These are phyloP conservation scores for Trichopus zeylanicus DNA, from an alignment of 116 monocot genomes.

Conservation along the genomic window DNA sequence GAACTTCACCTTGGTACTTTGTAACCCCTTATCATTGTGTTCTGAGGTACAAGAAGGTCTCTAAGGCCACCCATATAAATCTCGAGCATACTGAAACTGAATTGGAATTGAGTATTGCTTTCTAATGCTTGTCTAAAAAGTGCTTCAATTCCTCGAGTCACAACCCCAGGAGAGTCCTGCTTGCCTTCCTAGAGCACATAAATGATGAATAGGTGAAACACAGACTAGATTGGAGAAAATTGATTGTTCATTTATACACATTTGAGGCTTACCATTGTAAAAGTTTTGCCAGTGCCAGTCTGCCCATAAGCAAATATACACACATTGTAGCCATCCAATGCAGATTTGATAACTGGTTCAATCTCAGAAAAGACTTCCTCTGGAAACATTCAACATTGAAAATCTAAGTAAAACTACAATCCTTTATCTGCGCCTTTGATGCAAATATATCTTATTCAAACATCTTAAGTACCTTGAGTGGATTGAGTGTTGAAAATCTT, in stretches of 20 bases:
- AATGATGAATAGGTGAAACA: background rate
- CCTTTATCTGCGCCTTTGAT: no score
- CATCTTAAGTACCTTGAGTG: slow-evolving; percentile 51
- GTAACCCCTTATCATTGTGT: slow-evolving; percentile 12
- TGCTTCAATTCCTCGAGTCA: slow-evolving; percentile 31
- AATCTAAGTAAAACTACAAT: background rate
- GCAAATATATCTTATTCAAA: background rate
- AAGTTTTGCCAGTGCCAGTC: slow-evolving; percentile 66
- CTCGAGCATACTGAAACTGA: slow-evolving; percentile 72
- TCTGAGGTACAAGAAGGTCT: slow-evolving; percentile 41
- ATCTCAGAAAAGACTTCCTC: slow-evolving; percentile 55
- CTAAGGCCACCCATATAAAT: slow-evolving; percentile 59
- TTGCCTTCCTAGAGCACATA: slow-evolving; percentile 43
- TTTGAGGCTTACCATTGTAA: slow-evolving; percentile 37
- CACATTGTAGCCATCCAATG: slow-evolving; percentile 58
- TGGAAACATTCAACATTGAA: slow-evolving; percentile 16
- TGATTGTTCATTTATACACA: background rate
- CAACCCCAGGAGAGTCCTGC: slow-evolving; percentile 28
- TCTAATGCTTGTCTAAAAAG: slow-evolving; percentile 31
- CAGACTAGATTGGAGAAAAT: background rate
- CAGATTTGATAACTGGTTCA: slow-evolving; percentile 57
- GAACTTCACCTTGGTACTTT: slow-evolving; percentile 30
- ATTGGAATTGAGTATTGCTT: slow-evolving; percentile 19
- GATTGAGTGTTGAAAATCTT: slow-evolving; percentile 35
- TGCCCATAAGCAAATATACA: slow-evolving; percentile 76